phyloP scores from a whole-genome alignment of 495 filamentous ascomycete genomes.

The Neurospora terricola region DNA sequence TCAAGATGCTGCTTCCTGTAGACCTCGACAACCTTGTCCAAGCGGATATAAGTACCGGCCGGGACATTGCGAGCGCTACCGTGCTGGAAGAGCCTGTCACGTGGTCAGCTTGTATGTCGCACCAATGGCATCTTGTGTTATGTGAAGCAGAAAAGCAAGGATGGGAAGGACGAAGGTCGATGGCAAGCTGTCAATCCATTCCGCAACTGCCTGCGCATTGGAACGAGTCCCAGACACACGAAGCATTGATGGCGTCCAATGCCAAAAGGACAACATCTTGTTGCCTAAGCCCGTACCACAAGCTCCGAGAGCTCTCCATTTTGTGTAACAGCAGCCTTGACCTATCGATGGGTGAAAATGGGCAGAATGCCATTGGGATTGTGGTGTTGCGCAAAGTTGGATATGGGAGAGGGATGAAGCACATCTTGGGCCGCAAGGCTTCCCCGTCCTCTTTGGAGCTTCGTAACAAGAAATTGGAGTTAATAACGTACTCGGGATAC shows the following conservation, averaged over 20 bases:
- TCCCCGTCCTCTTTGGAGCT: not conserved
- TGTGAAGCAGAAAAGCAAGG: not conserved
- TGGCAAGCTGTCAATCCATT: not conserved
- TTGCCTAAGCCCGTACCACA: not conserved
- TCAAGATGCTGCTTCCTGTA: conserved; percentile 35
- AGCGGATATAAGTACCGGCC: conserved; percentile 32
- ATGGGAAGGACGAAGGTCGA: not conserved
- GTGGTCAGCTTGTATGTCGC: conserved; percentile 16
- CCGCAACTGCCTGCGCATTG: not conserved
- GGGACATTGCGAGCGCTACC: conserved; percentile 35
- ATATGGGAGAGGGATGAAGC: not conserved
- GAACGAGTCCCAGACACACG: not conserved
- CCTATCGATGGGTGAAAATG: not conserved
- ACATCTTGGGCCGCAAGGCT: not conserved
- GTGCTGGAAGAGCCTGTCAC: conserved; percentile 31
- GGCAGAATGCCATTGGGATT: not conserved
- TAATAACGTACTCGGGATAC: conserved; percentile 37
- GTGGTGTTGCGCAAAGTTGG: not conserved
- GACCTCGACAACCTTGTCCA: conserved; percentile 38
- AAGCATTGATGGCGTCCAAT: not conserved
- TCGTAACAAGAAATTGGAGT: not conserved
- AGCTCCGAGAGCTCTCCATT: not conserved
- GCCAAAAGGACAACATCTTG: not conserved
- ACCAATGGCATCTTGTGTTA: conserved; percentile 4
- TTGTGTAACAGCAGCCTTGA: not conserved